A percentile compares a stretch with the other conserved stretches of the same genome.
Evolutionary conservation across 2,329 filamentous ascomycete species (phyloP).

Genomic region (Apiospora phragmitis): DNA sequence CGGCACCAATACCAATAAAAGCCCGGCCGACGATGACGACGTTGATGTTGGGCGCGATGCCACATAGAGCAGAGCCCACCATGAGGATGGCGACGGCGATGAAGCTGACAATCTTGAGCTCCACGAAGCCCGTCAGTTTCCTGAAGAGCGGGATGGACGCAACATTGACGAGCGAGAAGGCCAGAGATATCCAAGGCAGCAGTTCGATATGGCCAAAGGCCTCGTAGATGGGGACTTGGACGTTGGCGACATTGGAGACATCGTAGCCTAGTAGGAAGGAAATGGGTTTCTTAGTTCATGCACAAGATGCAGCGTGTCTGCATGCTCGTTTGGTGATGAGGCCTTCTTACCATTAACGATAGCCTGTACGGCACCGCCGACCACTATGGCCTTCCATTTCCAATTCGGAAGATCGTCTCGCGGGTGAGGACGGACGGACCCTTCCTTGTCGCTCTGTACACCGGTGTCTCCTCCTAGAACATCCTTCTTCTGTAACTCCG

Average conservation of each 20-base stretch:
- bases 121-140: slow-evolving; percentile 33
- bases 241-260: slow-evolving; percentile 50
- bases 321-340: background rate
- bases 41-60: slow-evolving; percentile 29
- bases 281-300: background rate
- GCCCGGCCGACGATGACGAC: slow-evolving; percentile 34
- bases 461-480: background rate
- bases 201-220: slow-evolving; percentile 42
- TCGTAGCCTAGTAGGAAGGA: slow-evolving; percentile 36
- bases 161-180: slow-evolving; percentile 35
- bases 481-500: background rate
- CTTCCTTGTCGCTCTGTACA: background rate
- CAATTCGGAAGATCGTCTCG: slow-evolving; percentile 19
- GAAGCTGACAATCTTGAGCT: slow-evolving; percentile 32
- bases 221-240: slow-evolving; percentile 58
- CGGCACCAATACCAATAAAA: slow-evolving; percentile 32
- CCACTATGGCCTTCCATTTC: slow-evolving; percentile 22
- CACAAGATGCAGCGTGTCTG: background rate
- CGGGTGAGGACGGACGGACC: background rate
- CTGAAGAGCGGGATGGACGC: slow-evolving; percentile 35
- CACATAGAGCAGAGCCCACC: slow-evolving; percentile 30
- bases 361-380: slow-evolving; percentile 22
- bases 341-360: slow-evolving; percentile 22
- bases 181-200: slow-evolving; percentile 40
- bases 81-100: slow-evolving; percentile 28